Evolutionary conservation across 345 rosid genomes (phyloP), one percentile per base, ranked within the genome.

Genomic region (Gossypium mustelinum): DNA sequence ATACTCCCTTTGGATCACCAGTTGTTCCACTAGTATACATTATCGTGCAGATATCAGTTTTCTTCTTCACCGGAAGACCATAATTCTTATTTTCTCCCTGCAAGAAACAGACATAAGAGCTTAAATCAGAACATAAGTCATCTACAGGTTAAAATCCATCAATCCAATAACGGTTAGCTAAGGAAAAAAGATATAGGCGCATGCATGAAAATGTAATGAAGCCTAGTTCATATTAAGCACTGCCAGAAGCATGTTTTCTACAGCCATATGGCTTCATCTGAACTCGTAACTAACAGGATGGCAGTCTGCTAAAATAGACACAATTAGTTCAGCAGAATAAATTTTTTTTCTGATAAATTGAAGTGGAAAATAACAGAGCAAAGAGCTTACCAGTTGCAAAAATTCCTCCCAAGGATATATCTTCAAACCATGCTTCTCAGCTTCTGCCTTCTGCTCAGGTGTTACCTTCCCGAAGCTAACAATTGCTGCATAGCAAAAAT

Each of bases 21-120:
- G 99, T 96, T 77, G 99, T 96, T 76, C 99, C 99, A 72, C 99
- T 95, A 61, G 99, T 95, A 77, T 95, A 95, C 99, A 95, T 95
- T 71, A 95, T 90, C 9, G 98, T 95, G 82, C 97, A 93, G 61
- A 95, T 85, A 77, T 95, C 99, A 43, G 77, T 82, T 84, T 87
- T 87, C 83, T 75, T 84, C 81, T 93, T 95, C 81, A 77, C 89
- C 22, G 99, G 99, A 76, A 93, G 89, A 57, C 92, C 97, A 82
- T 76, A 89, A 43, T 86, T 74, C 75, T 89, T 86, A 62, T 84
- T 78, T 29, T 84, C 90, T 69, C 99, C 97, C 99, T 95, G 80
- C 47, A 71, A 81, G 45, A 64, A 70, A 70, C 57, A 82, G 69
- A 65, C 17, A 39, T 50, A 66, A 64, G 39, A 52, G 18, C 20